These are phyloP conservation scores for Ogataea sp. DNA, from an alignment of 805 yeast genomes.

Conservation along the genomic window DNA sequence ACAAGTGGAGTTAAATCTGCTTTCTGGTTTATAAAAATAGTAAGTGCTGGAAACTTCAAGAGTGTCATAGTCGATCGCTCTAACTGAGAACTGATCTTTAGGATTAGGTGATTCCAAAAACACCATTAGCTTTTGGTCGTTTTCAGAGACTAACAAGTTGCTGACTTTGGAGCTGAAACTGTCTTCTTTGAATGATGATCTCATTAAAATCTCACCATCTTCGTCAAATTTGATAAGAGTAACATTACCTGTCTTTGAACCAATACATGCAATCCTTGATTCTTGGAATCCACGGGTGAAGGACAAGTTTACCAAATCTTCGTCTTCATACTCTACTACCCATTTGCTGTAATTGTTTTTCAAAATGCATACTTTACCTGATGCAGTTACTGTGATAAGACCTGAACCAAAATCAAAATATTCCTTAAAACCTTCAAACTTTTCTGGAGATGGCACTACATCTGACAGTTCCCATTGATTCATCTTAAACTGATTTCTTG, in stretches of 20 bases:
- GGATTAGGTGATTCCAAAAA: conserved; percentile 66
- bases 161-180: conserved; percentile 34
- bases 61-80: conserved; percentile 24
- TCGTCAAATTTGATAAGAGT: conserved; percentile 33
- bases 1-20: conserved; percentile 51
- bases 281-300: conserved; percentile 17
- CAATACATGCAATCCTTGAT: conserved; percentile 16
- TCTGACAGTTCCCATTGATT: conserved; percentile 24
- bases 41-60: conserved; percentile 15
- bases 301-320: conserved; percentile 18
- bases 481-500: conserved; percentile 22
- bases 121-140: conserved; percentile 24
- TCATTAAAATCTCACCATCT: conserved; percentile 22
- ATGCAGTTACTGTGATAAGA: conserved; percentile 47
- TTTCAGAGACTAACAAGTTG: conserved; percentile 34
- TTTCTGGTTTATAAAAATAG: conserved; percentile 18
- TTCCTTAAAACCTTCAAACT: conserved; percentile 55
- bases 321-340: conserved; percentile 19
- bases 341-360: conserved; percentile 18
- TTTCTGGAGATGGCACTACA: conserved; percentile 20
- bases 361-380: conserved; percentile 41
- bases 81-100: conserved; percentile 39
- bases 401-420: conserved; percentile 41
- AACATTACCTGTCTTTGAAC: conserved; percentile 32
- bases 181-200: conserved; percentile 15